A percentile compares a stretch with the other conserved stretches of the same genome.
Evolutionary conservation across 345 rosid species (phyloP).

Genomic region (Microthlaspi erraticum): DNA sequence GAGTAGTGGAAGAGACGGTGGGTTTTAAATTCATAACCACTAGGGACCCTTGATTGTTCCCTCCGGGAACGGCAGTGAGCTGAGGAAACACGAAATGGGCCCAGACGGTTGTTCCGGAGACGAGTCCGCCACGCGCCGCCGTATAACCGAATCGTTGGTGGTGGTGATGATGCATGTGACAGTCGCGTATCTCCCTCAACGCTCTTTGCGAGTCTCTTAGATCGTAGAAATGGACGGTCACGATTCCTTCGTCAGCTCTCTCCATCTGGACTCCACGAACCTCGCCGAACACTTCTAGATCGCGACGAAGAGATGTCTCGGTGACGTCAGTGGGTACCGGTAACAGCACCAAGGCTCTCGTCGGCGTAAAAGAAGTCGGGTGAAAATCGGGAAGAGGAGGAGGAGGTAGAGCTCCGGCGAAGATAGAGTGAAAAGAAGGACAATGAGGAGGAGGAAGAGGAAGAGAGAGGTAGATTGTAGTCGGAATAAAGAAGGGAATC

Average conservation of each 20-base stretch:
- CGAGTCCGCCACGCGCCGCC: constrained; percentile 60
- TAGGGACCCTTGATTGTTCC: constrained; percentile 85
- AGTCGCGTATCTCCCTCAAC: constrained; percentile 62
- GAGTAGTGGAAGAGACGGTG: constrained; percentile 55
- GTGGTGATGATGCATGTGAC: constrained; percentile 56
- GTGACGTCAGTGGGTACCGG: constrained; percentile 57
- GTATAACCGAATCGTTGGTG: constrained; percentile 38
- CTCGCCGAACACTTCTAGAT: constrained; percentile 79
- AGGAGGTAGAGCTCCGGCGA: constrained; percentile 22
- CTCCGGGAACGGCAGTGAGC: constrained; percentile 61
- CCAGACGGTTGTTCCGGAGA: constrained; percentile 64
- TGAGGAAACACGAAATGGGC: constrained; percentile 75
- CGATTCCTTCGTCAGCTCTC: constrained; percentile 67
- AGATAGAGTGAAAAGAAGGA: constrained; percentile 2
- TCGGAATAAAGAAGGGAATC: constrained; percentile 41
- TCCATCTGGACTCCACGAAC: constrained; percentile 94
- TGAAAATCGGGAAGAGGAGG: constrained; percentile 36
- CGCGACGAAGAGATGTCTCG: constrained; percentile 65
- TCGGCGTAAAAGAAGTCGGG: constrained; percentile 57
- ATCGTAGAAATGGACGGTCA: constrained; percentile 86
- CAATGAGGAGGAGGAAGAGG: constrained; percentile 42
- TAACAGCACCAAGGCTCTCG: constrained; percentile 64
- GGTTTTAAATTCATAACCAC: constrained; percentile 85
- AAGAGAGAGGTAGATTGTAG: constrained; percentile 42
- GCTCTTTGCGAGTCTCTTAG: constrained; percentile 71